phyloP scores from a whole-genome alignment of 345 rosid genomes.

The Syzygium jambos region DNA sequence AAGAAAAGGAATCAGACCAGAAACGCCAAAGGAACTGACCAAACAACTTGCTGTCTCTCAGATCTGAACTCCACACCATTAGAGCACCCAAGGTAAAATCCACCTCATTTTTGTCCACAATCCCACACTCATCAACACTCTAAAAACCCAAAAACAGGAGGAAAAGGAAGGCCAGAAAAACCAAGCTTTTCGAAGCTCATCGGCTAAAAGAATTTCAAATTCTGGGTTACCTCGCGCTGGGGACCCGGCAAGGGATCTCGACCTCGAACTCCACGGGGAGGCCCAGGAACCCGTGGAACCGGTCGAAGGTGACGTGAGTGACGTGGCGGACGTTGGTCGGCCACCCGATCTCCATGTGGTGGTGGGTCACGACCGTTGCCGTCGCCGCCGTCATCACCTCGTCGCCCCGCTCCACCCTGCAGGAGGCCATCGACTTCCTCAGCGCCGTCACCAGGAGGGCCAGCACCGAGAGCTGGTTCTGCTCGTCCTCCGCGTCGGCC shows the following conservation, averaged over 20 bases:
- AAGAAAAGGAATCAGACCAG: neutral
- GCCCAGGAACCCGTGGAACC: conserved; percentile 88
- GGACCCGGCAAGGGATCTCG: conserved; percentile 91
- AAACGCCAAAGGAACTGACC: neutral
- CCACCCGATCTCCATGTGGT: conserved; percentile 82
- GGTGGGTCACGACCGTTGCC: neutral
- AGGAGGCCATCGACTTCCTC: conserved; percentile 81
- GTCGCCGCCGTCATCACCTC: conserved; percentile 42
- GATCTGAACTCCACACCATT: neutral
- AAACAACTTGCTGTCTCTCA: neutral
- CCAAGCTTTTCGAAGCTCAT: neutral
- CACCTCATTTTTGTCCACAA: neutral
- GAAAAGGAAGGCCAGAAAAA: neutral
- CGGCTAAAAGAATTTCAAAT: neutral
- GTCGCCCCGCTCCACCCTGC: conserved; percentile 57
- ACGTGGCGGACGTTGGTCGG: conserved; percentile 88
- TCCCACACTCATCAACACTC: neutral
- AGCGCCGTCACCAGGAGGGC: conserved; percentile 60
- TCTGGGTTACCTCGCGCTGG: conserved; percentile 73
- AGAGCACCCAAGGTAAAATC: neutral
- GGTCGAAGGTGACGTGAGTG: conserved; percentile 90
- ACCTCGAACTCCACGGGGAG: conserved; percentile 90
- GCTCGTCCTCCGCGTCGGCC: conserved; percentile 38
- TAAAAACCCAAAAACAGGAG: neutral
- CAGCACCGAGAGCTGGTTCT: conserved; percentile 60